These are phyloP conservation scores for Podospora conica DNA, from an alignment of 495 filamentous ascomycete genomes.

Conservation along the genomic window DNA sequence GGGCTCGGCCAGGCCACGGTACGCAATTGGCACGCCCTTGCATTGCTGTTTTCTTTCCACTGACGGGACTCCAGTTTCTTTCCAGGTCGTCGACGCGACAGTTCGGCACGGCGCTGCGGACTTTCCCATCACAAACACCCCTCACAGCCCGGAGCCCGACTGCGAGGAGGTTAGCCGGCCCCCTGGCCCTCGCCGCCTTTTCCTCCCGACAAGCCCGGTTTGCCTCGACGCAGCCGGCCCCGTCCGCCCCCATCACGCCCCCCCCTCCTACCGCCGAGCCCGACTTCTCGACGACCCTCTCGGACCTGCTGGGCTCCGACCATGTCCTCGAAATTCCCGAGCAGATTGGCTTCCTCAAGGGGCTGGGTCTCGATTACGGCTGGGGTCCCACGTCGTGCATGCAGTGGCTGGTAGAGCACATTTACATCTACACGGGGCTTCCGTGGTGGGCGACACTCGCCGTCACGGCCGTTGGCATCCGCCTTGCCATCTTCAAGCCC, in stretches of 20 bases:
- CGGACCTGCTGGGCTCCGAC: constrained; percentile 37
- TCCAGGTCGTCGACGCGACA: constrained; percentile 16
- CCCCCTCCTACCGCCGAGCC: constrained; percentile 2
- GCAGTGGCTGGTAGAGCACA: constrained; percentile 70
- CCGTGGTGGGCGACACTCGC: constrained; percentile 80
- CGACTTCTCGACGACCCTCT: constrained; percentile 11
- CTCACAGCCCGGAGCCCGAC: not conserved
- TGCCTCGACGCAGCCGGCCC: constrained; percentile 27
- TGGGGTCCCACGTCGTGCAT: constrained; percentile 65
- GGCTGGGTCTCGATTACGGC: constrained; percentile 78
- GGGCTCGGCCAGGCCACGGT: constrained; percentile 32
- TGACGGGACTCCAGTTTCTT: constrained; percentile 14
- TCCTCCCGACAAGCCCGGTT: constrained; percentile 24
- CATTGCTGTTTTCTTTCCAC: not conserved
- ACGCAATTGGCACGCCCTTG: constrained; percentile 6
- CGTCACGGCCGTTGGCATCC: constrained; percentile 54
- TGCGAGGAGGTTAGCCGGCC: constrained; percentile 17
- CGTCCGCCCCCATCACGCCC: constrained; percentile 3
- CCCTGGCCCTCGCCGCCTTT: constrained; percentile 10
- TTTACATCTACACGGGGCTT: constrained; percentile 64
- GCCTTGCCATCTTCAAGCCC: constrained; percentile 58
- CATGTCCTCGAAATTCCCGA: constrained; percentile 53
- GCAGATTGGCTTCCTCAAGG: constrained; percentile 74
- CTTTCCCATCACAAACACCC: not conserved
- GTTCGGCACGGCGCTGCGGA: constrained; percentile 28